These are phyloP conservation scores for Phytophthora vignae DNA, from an alignment of 352 stramenopile species.

Conservation along the genomic window DNA sequence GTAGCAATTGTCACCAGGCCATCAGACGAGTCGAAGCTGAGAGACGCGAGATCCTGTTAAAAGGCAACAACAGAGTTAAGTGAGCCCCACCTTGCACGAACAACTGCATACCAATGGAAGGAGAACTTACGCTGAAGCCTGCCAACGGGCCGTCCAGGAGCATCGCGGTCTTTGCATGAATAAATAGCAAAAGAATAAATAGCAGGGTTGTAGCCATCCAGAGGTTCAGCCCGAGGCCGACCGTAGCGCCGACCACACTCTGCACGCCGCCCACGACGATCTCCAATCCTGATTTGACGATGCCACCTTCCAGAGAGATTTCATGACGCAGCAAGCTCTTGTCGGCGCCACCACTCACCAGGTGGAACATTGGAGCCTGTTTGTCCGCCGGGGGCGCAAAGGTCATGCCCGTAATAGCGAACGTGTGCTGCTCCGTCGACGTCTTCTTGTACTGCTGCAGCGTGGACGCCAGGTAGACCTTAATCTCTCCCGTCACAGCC, in stretches of 20 bases:
- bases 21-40: constrained; percentile 69
- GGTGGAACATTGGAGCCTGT: constrained; percentile 44
- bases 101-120: not conserved
- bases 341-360: constrained; percentile 81
- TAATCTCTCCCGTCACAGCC: constrained; percentile 77
- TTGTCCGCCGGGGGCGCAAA: constrained; percentile 55
- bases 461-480: constrained; percentile 59
- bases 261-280: constrained; percentile 44
- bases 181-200: constrained; percentile 81
- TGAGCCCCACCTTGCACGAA: constrained; percentile 4
- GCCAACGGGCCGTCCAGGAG: constrained; percentile 53
- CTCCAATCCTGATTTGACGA: constrained; percentile 54
- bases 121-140: constrained; percentile 60
- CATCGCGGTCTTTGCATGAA: constrained; percentile 71
- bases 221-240: constrained; percentile 58
- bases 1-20: constrained; percentile 53
- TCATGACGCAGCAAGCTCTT: constrained; percentile 80
- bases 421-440: constrained; percentile 71
- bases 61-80: constrained; percentile 12
- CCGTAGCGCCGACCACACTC: constrained; percentile 32
- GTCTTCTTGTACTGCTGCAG: constrained; percentile 63
- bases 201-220: constrained; percentile 63
- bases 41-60: constrained; percentile 53
- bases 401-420: constrained; percentile 87
- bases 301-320: constrained; percentile 59